Evolutionary conservation across 352 stramenopile genomes (phyloP).

Genomic region (Peronosclerospora sorghi): DNA sequence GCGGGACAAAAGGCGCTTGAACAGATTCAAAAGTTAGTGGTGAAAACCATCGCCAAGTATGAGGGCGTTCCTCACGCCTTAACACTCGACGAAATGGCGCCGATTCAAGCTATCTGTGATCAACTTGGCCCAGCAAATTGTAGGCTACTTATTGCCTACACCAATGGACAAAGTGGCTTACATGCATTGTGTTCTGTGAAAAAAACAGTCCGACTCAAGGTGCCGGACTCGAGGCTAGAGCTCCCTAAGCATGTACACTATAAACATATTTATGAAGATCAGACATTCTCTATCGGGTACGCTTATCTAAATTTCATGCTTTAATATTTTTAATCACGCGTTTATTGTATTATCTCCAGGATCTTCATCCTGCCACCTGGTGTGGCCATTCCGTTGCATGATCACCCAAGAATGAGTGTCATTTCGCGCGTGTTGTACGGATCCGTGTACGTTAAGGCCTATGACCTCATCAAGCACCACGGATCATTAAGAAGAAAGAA

Average conservation of each 20-base stretch:
- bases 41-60: constrained; percentile 25
- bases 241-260: constrained; percentile 40
- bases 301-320: neutral
- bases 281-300: constrained; percentile 73
- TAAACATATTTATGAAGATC: constrained; percentile 74
- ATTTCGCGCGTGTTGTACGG: constrained; percentile 77
- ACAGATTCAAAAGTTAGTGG: constrained; percentile 36
- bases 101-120: constrained; percentile 59
- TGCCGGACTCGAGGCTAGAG: constrained; percentile 16
- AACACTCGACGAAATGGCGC: constrained; percentile 38
- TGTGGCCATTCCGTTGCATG: constrained; percentile 60
- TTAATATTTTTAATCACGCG: neutral
- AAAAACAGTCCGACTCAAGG: constrained; percentile 39
- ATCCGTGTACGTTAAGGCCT: constrained; percentile 48
- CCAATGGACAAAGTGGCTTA: neutral
- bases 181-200: neutral
- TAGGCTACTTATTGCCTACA: constrained; percentile 10
- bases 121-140: constrained; percentile 55
- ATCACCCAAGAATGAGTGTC: constrained; percentile 79
- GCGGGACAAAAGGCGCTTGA: constrained; percentile 32
- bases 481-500: constrained; percentile 4
- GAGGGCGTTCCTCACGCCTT: constrained; percentile 31
- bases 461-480: constrained; percentile 30
- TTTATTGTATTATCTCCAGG: constrained; percentile 12
- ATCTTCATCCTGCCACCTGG: constrained; percentile 78